phyloP scores from a whole-genome alignment of 257 asterid genomes.

The Jacaranda copaia region DNA sequence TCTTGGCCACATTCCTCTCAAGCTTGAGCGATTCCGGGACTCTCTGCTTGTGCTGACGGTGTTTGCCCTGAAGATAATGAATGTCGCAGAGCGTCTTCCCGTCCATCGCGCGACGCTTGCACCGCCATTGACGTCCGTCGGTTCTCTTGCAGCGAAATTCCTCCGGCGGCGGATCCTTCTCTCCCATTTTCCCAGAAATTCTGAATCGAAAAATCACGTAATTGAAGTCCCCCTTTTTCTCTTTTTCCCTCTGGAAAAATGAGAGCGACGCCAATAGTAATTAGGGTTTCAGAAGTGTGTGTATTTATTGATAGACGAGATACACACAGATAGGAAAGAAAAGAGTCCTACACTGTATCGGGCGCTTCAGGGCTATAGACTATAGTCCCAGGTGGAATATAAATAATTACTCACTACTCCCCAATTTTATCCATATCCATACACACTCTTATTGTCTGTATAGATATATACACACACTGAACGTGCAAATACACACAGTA shows the following conservation, averaged over 20 bases:
- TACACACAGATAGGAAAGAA: constrained; percentile 12
- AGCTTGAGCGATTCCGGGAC: constrained; percentile 92
- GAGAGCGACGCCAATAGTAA: background rate
- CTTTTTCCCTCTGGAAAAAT: background rate
- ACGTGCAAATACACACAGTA: constrained; percentile 33
- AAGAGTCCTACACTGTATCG: constrained; percentile 43
- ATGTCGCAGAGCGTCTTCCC: constrained; percentile 90
- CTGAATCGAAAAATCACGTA: background rate
- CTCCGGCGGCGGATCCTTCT: constrained; percentile 74
- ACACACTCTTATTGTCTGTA: constrained; percentile 17
- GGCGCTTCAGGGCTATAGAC: constrained; percentile 27
- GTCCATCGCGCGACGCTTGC: constrained; percentile 78
- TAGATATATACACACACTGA: constrained; percentile 29
- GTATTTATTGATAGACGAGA: constrained; percentile 39
- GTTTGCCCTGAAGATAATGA: constrained; percentile 86
- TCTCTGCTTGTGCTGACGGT: constrained; percentile 77
- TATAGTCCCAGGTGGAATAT: constrained; percentile 43
- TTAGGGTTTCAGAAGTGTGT: constrained; percentile 56
- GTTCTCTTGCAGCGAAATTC: constrained; percentile 93
- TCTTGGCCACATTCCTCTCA: constrained; percentile 64
- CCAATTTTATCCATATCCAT: constrained; percentile 24
- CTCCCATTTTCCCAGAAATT: constrained; percentile 45
- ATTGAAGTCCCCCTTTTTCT: background rate
- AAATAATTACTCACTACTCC: constrained; percentile 24
- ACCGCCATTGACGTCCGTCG: constrained; percentile 99